Evolutionary conservation across 129 eudicot species (phyloP).

Genomic region (Flaveria linearis): DNA sequence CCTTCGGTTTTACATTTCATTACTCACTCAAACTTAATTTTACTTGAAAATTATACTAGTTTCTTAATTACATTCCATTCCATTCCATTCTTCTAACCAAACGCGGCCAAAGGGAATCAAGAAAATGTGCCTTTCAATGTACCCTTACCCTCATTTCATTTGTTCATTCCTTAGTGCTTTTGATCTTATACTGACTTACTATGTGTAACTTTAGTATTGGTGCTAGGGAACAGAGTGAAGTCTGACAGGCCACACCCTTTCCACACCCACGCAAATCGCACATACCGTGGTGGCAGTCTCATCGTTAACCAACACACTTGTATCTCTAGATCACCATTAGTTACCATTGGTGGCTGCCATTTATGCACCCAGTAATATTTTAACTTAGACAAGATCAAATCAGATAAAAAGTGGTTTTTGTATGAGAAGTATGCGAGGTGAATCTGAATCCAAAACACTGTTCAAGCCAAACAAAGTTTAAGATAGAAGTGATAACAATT

Average conservation of each 20-base stretch:
- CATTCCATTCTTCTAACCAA: too few species aligned
- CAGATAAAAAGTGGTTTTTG: too few species aligned
- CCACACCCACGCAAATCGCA: too few species aligned
- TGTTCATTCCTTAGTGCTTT: neutral
- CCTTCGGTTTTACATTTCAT: too few species aligned
- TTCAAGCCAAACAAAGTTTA: too few species aligned
- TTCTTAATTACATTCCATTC: too few species aligned
- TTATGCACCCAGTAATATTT: neutral
- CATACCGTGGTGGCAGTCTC: conserved; percentile 17
- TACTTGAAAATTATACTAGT: too few species aligned
- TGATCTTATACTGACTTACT: neutral
- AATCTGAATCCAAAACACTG: too few species aligned
- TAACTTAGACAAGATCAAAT: too few species aligned
- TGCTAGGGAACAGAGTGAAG: conserved; percentile 20
- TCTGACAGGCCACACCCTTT: conserved; percentile 9
- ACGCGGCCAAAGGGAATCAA: neutral
- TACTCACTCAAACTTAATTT: too few species aligned
- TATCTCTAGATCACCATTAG: neutral
- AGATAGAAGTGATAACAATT: too few species aligned
- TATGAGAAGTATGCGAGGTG: too few species aligned
- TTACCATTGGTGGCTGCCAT: neutral
- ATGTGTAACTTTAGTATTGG: neutral
- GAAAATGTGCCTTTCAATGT: neutral
- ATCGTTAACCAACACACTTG: conserved; percentile 19
- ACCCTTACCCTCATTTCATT: neutral